Evolutionary conservation across 768 basidiomycete genomes (phyloP).

Genomic region (Gyrodon lividus): DNA sequence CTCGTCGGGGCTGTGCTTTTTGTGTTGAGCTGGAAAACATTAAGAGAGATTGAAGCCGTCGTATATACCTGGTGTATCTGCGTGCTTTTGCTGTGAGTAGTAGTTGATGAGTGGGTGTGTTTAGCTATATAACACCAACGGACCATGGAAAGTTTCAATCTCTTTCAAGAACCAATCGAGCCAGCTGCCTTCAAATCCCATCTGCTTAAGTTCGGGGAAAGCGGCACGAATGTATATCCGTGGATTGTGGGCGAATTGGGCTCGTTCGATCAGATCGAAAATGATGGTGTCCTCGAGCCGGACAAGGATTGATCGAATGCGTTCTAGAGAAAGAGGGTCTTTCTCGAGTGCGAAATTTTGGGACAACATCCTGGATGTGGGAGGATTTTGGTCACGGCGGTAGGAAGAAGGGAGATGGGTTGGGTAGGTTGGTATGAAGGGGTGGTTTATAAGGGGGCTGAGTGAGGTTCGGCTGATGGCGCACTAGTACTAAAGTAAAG

Average conservation of each 20-base stretch:
- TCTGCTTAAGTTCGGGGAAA: slow-evolving; percentile 72
- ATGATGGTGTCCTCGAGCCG: slow-evolving; percentile 99
- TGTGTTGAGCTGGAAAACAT: neutral
- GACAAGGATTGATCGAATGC: slow-evolving; percentile 82
- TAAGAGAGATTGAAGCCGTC: neutral
- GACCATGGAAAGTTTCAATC: slow-evolving; percentile 93
- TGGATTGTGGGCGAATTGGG: slow-evolving; percentile 93
- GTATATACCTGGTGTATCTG: slow-evolving; percentile 81
- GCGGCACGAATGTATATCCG: slow-evolving; percentile 80
- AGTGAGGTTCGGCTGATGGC: too few species aligned
- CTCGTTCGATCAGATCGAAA: slow-evolving; percentile 94
- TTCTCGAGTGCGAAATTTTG: slow-evolving; percentile 66
- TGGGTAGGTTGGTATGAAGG: neutral
- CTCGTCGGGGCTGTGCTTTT: slow-evolving; percentile 83
- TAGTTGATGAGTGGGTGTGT: slow-evolving; percentile 1
- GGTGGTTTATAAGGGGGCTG: neutral
- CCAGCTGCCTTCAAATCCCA: slow-evolving; percentile 86
- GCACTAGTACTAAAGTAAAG: too few species aligned
- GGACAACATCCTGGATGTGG: slow-evolving; percentile 43
- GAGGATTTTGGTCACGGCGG: slow-evolving; percentile 15
- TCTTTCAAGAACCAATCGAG: slow-evolving; percentile 97
- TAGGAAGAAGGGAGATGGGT: neutral
- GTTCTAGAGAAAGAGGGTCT: slow-evolving; percentile 84
- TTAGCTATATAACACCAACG: too few species aligned
- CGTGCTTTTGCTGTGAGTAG: slow-evolving; percentile 80